Evolutionary conservation across 2,329 filamentous ascomycete species (phyloP).

Genomic region (Cercospora sp.): DNA sequence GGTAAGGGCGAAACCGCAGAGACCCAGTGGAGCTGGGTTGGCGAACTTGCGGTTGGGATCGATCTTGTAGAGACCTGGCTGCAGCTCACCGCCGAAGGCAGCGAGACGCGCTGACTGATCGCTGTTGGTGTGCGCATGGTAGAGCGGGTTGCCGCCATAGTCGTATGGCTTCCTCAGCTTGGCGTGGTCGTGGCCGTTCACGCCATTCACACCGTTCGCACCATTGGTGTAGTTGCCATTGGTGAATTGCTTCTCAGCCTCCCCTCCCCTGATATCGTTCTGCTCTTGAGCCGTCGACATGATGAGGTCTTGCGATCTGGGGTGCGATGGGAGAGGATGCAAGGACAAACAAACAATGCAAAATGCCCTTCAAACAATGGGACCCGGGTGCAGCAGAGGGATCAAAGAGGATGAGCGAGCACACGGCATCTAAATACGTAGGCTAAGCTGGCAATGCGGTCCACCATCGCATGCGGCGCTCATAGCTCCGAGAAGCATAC

Average conservation of each 20-base stretch:
- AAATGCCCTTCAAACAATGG: conserved; percentile 1
- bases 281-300: conserved; percentile 48
- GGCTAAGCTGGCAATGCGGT: conserved; percentile 16
- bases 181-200: conserved; percentile 42
- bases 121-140: conserved; percentile 47
- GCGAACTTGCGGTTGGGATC: conserved; percentile 32
- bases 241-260: conserved; percentile 27
- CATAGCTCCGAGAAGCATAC: conserved; percentile 12
- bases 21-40: conserved; percentile 61
- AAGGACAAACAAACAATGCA: background rate
- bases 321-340: background rate
- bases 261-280: conserved; percentile 32
- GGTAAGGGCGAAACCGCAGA: conserved; percentile 65
- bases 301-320: conserved; percentile 19
- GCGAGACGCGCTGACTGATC: conserved; percentile 51
- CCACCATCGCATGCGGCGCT: conserved; percentile 6
- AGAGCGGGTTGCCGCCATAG: conserved; percentile 54
- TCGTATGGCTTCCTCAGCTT: conserved; percentile 51
- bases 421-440: conserved; percentile 18
- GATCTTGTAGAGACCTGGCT: conserved; percentile 51
- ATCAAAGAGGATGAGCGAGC: conserved; percentile 7
- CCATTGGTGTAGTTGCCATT: conserved; percentile 21
- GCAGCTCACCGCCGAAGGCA: conserved; percentile 55
- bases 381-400: conserved; percentile 14
- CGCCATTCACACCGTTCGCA: conserved; percentile 26